phyloP scores from a whole-genome alignment of 306 rosid species.

The Cucumis melo region DNA sequence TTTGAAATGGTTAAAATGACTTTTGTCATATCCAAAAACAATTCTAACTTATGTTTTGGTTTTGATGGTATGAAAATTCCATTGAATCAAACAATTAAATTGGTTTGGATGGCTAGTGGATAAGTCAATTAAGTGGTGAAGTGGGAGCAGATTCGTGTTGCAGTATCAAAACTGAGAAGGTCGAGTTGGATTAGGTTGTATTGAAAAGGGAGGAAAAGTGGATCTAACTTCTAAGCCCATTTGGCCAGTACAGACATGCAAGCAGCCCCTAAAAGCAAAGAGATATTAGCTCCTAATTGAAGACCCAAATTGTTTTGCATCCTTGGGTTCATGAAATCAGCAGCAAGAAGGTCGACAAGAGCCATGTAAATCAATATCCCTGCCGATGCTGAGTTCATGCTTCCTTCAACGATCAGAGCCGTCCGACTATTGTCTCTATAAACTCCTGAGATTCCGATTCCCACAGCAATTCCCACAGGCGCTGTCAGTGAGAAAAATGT shows the following conservation, averaged over 20 bases:
- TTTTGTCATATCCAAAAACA: not conserved
- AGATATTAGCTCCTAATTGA: conserved; percentile 42
- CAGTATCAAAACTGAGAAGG: not conserved
- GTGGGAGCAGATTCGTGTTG: not conserved
- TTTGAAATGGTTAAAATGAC: too few relatives aligned
- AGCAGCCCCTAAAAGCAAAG: conserved; percentile 66
- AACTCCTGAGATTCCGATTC: conserved; percentile 39
- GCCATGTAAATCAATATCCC: conserved; percentile 84
- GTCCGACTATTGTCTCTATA: conserved; percentile 34
- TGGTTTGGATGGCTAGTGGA: not conserved
- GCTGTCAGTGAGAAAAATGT: conserved; percentile 66
- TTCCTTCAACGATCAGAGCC: conserved; percentile 48
- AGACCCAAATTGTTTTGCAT: conserved; percentile 36
- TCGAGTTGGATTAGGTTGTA: too few relatives aligned
- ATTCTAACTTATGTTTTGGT: too few relatives aligned
- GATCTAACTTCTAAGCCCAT: conserved; percentile 59
- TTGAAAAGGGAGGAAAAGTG: not conserved
- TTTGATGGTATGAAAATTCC: too few relatives aligned
- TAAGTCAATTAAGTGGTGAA: too few relatives aligned
- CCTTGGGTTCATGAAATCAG: conserved; percentile 59
- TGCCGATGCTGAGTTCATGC: conserved; percentile 50
- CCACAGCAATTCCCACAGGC: conserved; percentile 57
- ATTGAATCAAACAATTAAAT: too few relatives aligned
- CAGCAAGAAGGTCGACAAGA: conserved; percentile 61
- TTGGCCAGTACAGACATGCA: conserved; percentile 60